A percentile compares a stretch with the other conserved stretches of the same genome.
Evolutionary conservation across 2,329 filamentous ascomycete genomes (phyloP).

Genomic region (Fusarium denticulatum): DNA sequence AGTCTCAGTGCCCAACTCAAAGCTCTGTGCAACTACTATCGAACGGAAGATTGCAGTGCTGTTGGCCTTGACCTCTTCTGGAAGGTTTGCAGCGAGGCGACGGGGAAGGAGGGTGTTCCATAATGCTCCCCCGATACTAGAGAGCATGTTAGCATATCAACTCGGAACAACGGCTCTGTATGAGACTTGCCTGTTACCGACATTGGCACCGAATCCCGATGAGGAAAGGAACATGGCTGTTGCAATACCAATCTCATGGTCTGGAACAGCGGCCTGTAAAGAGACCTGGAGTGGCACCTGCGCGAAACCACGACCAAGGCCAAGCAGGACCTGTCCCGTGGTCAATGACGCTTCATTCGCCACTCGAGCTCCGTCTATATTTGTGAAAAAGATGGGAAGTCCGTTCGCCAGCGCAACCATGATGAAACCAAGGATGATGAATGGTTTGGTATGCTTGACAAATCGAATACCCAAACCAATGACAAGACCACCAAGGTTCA

Average conservation of each 20-base stretch:
- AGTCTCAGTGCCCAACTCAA: not conserved
- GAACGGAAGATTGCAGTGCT: conserved; percentile 38
- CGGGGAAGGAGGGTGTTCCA: conserved; percentile 43
- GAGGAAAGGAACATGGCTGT: conserved; percentile 48
- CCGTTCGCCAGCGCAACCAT: not conserved
- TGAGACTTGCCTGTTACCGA: conserved; percentile 42
- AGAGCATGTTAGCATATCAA: not conserved
- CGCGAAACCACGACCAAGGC: conserved; percentile 40
- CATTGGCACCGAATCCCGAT: conserved; percentile 42
- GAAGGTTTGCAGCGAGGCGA: conserved; percentile 36
- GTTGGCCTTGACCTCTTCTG: conserved; percentile 18
- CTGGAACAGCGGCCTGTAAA: conserved; percentile 46
- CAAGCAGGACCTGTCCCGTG: conserved; percentile 44
- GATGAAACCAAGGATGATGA: not conserved
- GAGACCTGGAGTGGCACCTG: conserved; percentile 46
- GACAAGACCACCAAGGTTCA: conserved; percentile 41
- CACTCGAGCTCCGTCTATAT: conserved; percentile 3
- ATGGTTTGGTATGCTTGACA: not conserved
- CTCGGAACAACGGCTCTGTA: no score
- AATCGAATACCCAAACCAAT: conserved; percentile 46
- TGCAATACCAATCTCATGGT: conserved; percentile 48
- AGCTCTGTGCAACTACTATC: conserved; percentile 38
- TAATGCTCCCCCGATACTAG: conserved; percentile 48
- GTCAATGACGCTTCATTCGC: conserved; percentile 37
- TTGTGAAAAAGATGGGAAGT: not conserved